Conservation (phyloP, 148 eudicot genomes). For the Persicaria maculosa region DNA sequence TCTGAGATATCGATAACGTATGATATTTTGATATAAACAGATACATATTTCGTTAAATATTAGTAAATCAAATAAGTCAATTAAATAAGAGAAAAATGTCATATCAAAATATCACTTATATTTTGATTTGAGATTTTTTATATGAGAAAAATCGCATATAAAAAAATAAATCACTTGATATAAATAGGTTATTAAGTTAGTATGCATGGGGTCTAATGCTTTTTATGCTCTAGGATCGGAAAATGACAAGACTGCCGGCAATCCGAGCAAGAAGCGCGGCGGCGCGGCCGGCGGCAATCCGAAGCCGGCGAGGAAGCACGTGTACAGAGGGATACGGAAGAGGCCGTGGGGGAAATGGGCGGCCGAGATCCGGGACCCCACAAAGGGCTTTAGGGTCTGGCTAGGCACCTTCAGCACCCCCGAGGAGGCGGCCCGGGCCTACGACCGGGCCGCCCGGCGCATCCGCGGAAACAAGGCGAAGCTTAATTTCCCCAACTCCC, state of each 20-base stretch:
- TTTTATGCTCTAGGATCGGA: neutral
- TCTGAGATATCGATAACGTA: too few relatives aligned
- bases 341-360: conserved; percentile 99
- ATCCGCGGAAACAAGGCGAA: conserved; percentile 86
- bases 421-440: conserved; percentile 74
- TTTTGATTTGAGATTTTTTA: too few relatives aligned
- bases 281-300: neutral
- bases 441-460: conserved; percentile 65
- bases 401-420: conserved; percentile 80
- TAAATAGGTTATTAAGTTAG: too few relatives aligned
- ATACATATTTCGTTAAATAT: too few relatives aligned
- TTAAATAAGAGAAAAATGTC: too few relatives aligned
- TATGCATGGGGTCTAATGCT: too few relatives aligned
- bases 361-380: conserved; percentile 86
- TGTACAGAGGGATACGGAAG: conserved; percentile 72
- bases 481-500: conserved; percentile 58
- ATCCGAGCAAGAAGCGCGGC: neutral
- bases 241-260: neutral
- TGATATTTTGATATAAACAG: too few relatives aligned
- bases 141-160: too few relatives aligned
- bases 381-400: conserved; percentile 75
- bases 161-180: too few relatives aligned
- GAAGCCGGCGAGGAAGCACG: conserved; percentile 34
- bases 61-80: too few relatives aligned
- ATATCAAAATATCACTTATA: too few relatives aligned